A percentile compares a stretch with the other conserved stretches of the same genome.
These are phyloP conservation scores for Xanthoconium stramineum DNA, from an alignment of 768 basidiomycete species.

Conservation along the genomic window DNA sequence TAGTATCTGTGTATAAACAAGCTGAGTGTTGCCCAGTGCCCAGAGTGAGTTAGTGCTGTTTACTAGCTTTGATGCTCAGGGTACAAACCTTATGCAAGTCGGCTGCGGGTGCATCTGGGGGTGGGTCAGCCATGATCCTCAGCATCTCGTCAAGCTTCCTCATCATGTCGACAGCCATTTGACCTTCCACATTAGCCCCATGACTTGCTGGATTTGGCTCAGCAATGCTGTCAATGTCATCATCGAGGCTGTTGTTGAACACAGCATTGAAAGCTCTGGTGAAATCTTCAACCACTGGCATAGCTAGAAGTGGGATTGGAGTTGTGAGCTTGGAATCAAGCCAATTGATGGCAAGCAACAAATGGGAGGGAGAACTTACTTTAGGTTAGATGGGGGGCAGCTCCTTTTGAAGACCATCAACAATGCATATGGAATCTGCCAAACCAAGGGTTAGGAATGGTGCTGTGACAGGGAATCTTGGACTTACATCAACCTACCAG, in stretches of 20 bases:
- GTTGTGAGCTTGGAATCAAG: no score
- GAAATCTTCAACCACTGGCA: no score
- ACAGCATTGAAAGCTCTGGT: no score
- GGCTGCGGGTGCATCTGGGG: background rate
- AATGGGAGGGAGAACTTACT: no score
- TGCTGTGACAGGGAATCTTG: no score
- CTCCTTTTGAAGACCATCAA: no score
- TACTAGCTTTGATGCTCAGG: background rate
- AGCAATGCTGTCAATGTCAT: background rate
- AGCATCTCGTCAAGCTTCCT: background rate
- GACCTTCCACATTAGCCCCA: background rate
- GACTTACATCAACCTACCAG: no score
- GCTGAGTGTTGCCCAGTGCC: background rate
- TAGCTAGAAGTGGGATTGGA: no score
- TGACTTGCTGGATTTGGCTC: background rate
- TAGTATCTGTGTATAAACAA: background rate
- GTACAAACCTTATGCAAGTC: background rate
- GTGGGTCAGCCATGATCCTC: background rate
- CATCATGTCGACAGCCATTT: background rate
- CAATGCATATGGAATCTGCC: no score
- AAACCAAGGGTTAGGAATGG: no score
- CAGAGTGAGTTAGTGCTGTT: background rate
- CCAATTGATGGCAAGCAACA: no score
- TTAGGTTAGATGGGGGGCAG: no score
- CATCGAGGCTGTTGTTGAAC: background rate